Base-by-base conservation (phyloP, 257 asterid species). In the Jasminum sambac region DNA sequence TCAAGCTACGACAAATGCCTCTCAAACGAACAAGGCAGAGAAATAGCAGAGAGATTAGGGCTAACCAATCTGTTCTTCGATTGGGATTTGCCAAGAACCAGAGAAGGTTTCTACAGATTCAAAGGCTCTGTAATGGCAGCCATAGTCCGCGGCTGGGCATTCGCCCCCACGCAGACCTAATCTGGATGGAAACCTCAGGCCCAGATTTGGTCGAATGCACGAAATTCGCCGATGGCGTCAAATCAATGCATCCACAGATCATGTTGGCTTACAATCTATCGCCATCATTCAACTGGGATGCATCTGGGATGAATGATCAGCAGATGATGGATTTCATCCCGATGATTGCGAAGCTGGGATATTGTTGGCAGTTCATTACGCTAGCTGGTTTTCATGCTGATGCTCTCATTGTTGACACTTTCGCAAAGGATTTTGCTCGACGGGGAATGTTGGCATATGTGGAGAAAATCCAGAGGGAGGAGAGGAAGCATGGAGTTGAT, bases 241-340 rank as follows among this genome's bases (percentile, higher is more conserved):
- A 88, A 72, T 80, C 94, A 0, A 67, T 21, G 81, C 80, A 74
- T 38, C 98, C 95, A 2, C 90, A 91, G 72, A 85, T 74, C 8
- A 95, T 95, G 98, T 64, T 95, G 82, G 99, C 99, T 65, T 95
- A 91, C 87, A 95, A 91, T 63, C 76, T 95, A 16, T 95, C 98
- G 0, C 99, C 98, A 5, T 95, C 99, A 4, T 95, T 91, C 89
- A 91, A 95, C 67, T 95, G 99, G 98, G 98, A 89, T 41, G 98
- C 99, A 0, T 91, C 98, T 0, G 98, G 99, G 0, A 95, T 95
- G 99, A 78, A 64, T 0, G 98, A 91, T 67, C 83, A 81, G 17
- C 92, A 95, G 79, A 95, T 89, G 96, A 80, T 75, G 80, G 95
- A 91, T 59, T 95, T 95, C 83, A 95, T 95, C 25, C 98, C 99